phyloP scores from a whole-genome alignment of 345 rosid genomes.

The Cardamine resedifolia region DNA sequence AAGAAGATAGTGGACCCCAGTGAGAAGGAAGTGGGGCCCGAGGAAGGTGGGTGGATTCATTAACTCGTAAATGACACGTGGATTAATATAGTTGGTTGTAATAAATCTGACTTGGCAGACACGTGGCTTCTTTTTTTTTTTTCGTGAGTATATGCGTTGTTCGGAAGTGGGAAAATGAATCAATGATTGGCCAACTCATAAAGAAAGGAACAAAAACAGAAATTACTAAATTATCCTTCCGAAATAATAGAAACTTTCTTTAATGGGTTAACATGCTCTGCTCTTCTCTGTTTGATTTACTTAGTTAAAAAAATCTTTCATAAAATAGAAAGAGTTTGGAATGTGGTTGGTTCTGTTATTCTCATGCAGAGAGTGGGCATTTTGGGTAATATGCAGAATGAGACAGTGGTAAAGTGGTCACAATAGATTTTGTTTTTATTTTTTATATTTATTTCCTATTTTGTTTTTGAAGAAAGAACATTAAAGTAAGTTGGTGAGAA shows the following conservation, averaged over 20 bases:
- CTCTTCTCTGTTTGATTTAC: neutral
- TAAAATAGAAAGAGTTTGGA: neutral
- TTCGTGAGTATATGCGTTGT: too few species aligned
- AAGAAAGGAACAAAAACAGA: neutral
- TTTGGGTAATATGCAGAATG: constrained; percentile 25
- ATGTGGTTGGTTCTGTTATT: constrained; percentile 28
- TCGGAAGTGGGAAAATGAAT: constrained; percentile 6
- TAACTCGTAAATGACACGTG: constrained; percentile 28
- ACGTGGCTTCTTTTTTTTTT: neutral
- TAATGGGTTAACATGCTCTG: constrained; percentile 4
- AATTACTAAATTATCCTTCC: constrained; percentile 1
- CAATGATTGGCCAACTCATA: constrained; percentile 37
- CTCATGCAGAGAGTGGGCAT: neutral
- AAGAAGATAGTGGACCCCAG: constrained; percentile 30
- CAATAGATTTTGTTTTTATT: constrained; percentile 9
- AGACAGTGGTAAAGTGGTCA: constrained; percentile 32
- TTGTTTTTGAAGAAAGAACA: constrained; percentile 18
- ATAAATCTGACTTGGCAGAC: constrained; percentile 16
- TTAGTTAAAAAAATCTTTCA: constrained; percentile 12
- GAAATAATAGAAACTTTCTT: constrained; percentile 18
- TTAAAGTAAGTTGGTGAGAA: constrained; percentile 32
- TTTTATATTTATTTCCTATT: neutral
- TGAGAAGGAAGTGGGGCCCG: constrained; percentile 34
- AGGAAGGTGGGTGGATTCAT: constrained; percentile 35
- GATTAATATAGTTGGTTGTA: neutral